A percentile compares a stretch with the other conserved stretches of the same genome.
Conservation (phyloP, 2,329 filamentous ascomycete genomes). For the Microdochium paspali region DNA sequence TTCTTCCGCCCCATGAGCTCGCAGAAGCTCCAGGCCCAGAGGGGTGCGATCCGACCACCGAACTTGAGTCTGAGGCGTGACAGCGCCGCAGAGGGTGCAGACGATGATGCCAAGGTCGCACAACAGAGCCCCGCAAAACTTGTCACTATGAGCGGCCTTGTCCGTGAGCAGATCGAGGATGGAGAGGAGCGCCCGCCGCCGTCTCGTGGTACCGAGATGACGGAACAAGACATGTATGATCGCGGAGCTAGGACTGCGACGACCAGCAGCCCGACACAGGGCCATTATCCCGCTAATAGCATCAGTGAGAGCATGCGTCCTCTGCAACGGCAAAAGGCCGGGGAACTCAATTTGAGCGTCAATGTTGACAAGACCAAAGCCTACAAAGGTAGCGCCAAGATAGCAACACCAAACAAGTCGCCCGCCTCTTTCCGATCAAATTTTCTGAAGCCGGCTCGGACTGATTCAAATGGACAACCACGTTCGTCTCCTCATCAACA, state of each 20-base stretch:
- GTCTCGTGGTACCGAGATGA: slow-evolving; percentile 74
- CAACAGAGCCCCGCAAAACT: slow-evolving; percentile 49
- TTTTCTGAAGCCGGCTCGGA: slow-evolving; percentile 56
- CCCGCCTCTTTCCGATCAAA: slow-evolving; percentile 68
- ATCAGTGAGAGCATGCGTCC: slow-evolving; percentile 72
- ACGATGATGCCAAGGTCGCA: slow-evolving; percentile 35
- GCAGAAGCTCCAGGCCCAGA: slow-evolving; percentile 83
- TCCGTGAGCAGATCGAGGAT: slow-evolving; percentile 26
- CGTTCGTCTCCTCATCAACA: slow-evolving; percentile 44
- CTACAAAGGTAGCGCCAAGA: slow-evolving; percentile 41
- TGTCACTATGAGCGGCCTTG: slow-evolving; percentile 19
- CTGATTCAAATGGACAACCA: slow-evolving; percentile 36
- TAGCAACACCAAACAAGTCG: slow-evolving; percentile 57
- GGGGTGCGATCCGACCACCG: slow-evolving; percentile 45
- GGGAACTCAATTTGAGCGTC: slow-evolving; percentile 37
- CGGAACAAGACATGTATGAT: slow-evolving; percentile 63
- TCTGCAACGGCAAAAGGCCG: slow-evolving; percentile 44
- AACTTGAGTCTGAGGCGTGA: slow-evolving; percentile 18
- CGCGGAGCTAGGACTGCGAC: slow-evolving; percentile 45
- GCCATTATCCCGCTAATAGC: slow-evolving; percentile 48
- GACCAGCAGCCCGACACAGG: slow-evolving; percentile 63
- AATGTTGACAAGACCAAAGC: slow-evolving; percentile 49
- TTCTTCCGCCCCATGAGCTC: slow-evolving; percentile 98
- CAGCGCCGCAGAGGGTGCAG: slow-evolving; percentile 19
- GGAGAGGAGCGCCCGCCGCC: slow-evolving; percentile 49